Evolutionary conservation across 331 rosid species (phyloP).

Genomic region (Rhamnella rubrinervis): DNA sequence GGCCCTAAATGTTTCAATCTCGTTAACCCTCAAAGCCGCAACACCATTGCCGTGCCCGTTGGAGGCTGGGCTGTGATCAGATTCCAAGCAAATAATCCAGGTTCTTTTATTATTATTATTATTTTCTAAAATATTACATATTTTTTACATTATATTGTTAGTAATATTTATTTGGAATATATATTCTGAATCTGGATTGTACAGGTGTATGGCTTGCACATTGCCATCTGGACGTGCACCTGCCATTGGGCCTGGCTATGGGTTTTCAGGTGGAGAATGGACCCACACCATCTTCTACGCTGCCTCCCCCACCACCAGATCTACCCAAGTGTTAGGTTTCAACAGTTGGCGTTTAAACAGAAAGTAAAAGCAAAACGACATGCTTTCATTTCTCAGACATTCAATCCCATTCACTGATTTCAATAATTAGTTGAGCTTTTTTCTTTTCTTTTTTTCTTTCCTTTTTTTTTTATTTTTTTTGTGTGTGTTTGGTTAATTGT

Average conservation of each 20-base stretch:
- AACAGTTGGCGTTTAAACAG: neutral
- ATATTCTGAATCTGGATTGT: neutral
- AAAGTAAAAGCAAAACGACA: too few species aligned
- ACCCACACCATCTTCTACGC: constrained; percentile 32
- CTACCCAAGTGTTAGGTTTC: constrained; percentile 51
- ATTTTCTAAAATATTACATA: neutral
- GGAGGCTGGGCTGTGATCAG: constrained; percentile 67
- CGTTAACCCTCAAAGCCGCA: constrained; percentile 48
- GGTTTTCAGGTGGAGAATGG: constrained; percentile 71
- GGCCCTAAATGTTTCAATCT: constrained; percentile 36
- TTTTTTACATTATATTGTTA: too few species aligned
- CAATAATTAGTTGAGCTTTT: too few species aligned
- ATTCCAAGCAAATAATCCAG: constrained; percentile 65
- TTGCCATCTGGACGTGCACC: constrained; percentile 62
- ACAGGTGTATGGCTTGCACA: constrained; percentile 62
- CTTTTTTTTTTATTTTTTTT: too few species aligned
- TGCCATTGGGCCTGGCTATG: constrained; percentile 60
- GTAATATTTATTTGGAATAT: neutral
- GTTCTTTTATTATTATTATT: constrained; percentile 16
- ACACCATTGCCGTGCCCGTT: constrained; percentile 46
- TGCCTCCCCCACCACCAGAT: constrained; percentile 60
- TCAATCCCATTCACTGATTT: neutral
- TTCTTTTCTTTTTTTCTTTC: too few species aligned
- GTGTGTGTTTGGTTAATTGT: too few species aligned
- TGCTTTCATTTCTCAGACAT: neutral